A percentile compares a stretch with the other conserved stretches of the same genome.
Evolutionary conservation across 768 basidiomycete genomes (phyloP).

Genomic region (Vishniacozyma victoriae): DNA sequence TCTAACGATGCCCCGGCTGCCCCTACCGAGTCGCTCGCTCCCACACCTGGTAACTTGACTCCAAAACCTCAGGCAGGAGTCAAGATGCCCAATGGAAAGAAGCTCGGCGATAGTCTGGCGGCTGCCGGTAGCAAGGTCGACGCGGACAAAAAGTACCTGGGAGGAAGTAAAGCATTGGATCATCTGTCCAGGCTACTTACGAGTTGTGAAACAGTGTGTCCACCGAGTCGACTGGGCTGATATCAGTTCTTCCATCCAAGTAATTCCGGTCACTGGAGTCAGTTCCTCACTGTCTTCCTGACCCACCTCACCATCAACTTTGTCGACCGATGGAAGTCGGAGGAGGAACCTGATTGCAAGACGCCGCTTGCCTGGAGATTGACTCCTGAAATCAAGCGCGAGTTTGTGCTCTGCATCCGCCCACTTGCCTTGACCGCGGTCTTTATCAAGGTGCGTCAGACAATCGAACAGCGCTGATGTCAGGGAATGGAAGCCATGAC

Average conservation of each 20-base stretch:
- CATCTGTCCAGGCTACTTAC: conserved; percentile 77
- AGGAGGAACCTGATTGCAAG: conserved; percentile 69
- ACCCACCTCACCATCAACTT: conserved; percentile 79
- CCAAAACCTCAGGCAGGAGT: conserved; percentile 43
- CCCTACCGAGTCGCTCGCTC: conserved; percentile 56
- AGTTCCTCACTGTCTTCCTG: conserved; percentile 56
- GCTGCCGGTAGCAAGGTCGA: conserved; percentile 44
- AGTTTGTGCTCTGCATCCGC: conserved; percentile 73
- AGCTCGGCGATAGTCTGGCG: conserved; percentile 43
- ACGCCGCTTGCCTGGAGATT: conserved; percentile 73
- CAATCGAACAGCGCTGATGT: neutral
- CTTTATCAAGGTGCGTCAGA: conserved; percentile 60
- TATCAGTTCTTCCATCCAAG: conserved; percentile 74
- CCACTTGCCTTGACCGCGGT: conserved; percentile 81
- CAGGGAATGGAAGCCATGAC: conserved; percentile 62
- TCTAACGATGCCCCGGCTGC: conserved; percentile 59
- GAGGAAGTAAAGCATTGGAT: conserved; percentile 76
- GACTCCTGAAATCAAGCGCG: conserved; percentile 69
- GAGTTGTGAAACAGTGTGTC: conserved; percentile 62
- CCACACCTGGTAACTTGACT: conserved; percentile 57
- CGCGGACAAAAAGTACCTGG: conserved; percentile 59
- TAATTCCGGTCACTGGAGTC: conserved; percentile 77
- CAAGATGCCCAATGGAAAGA: conserved; percentile 42
- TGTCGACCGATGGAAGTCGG: conserved; percentile 68
- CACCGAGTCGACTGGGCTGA: neutral